A percentile compares a stretch with the other conserved stretches of the same genome.
These are phyloP conservation scores for Macadamia integrifolia DNA, from an alignment of 164 flowering plant species.

Conservation along the genomic window DNA sequence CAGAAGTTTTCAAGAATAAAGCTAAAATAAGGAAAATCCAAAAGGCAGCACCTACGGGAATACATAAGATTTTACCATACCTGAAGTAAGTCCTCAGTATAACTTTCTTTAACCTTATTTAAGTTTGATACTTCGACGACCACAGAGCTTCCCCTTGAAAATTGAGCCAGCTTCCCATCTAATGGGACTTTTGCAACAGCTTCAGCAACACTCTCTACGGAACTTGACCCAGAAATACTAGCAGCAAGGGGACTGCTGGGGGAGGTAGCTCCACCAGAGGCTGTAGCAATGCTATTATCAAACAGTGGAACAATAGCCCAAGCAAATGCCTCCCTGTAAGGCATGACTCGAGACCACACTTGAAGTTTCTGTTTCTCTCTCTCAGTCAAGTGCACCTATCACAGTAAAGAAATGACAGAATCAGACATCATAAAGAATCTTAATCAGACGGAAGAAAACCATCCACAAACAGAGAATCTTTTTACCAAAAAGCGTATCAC, in stretches of 20 bases:
- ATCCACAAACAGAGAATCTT: not conserved
- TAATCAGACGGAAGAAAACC: not conserved
- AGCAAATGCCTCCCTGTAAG: conserved; percentile 87
- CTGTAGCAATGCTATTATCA: conserved; percentile 54
- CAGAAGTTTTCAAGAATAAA: no score
- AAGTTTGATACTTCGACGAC: conserved; percentile 86
- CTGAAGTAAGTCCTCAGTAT: conserved; percentile 94
- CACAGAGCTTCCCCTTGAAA: conserved; percentile 64
- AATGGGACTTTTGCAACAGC: conserved; percentile 56
- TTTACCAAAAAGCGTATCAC: not conserved
- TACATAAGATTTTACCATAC: conserved; percentile 22
- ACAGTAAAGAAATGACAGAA: conserved; percentile 1
- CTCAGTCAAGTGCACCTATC: conserved; percentile 82
- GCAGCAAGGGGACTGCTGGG: conserved; percentile 90
- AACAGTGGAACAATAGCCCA: conserved; percentile 96
- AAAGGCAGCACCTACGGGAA: not conserved
- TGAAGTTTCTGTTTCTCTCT: conserved; percentile 96
- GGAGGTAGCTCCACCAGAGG: conserved; percentile 78
- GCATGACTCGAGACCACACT: conserved; percentile 98
- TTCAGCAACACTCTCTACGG: conserved; percentile 68
- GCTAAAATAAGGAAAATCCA: not conserved
- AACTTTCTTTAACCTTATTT: conserved; percentile 93
- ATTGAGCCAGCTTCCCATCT: conserved; percentile 64
- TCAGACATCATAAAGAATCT: not conserved
- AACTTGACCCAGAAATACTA: conserved; percentile 65